Percentiles rank a stretch among this genome's conserved stretches.
Conservation (phyloP, 352 stramenopile species). For the Aphanomyces stellatus region DNA sequence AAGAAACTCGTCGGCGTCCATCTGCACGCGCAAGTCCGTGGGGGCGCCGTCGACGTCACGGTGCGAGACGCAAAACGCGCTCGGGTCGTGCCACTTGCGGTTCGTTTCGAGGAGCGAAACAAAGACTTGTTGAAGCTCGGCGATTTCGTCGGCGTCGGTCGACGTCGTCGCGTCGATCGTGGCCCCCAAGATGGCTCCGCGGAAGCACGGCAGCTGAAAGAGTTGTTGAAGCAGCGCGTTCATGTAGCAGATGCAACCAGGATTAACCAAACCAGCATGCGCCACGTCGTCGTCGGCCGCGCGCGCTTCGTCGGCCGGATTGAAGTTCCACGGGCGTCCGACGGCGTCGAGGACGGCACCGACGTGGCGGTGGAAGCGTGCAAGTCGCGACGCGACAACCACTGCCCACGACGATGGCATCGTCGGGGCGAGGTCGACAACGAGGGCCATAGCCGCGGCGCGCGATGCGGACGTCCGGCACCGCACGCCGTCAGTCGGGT, state of each 20-base stretch:
- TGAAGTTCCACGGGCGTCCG: conserved; percentile 55
- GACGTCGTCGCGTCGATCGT: not conserved
- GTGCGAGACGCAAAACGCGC: conserved; percentile 54
- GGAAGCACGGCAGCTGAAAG: conserved; percentile 73
- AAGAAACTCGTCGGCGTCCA: conserved; percentile 82
- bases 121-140: conserved; percentile 64
- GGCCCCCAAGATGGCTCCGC: conserved; percentile 31
- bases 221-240: conserved; percentile 97
- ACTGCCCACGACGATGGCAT: not conserved
- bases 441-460: not conserved
- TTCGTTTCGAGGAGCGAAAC: conserved; percentile 37
- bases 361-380: conserved; percentile 24
- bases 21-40: conserved; percentile 64
- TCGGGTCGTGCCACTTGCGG: conserved; percentile 47
- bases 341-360: conserved; percentile 23
- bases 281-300: not conserved
- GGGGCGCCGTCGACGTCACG: conserved; percentile 59
- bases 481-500: not conserved
- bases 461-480: not conserved
- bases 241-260: conserved; percentile 99
- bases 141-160: conserved; percentile 41
- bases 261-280: conserved; percentile 91
- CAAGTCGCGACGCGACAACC: not conserved
- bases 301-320: conserved; percentile 34
- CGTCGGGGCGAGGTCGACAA: not conserved